phyloP scores from a whole-genome alignment of 805 yeast species.

The Starmerella bombi region DNA sequence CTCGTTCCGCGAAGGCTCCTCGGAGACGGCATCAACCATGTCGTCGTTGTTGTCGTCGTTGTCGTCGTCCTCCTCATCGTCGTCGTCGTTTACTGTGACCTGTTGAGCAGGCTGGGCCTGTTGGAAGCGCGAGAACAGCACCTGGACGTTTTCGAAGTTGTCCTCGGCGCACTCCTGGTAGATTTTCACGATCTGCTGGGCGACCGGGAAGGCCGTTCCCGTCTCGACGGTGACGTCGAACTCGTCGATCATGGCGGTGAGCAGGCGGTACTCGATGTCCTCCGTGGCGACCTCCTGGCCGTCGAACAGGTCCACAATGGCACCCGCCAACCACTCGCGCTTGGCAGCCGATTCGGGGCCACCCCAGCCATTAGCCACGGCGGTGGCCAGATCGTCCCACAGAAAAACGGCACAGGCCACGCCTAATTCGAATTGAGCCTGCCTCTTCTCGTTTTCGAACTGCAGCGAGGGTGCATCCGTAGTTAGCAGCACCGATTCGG shows the following conservation, averaged over 20 bases:
- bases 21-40: constrained; percentile 27
- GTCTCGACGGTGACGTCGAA: constrained; percentile 82
- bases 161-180: constrained; percentile 50
- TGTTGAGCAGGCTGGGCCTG: constrained; percentile 34
- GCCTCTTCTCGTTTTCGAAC: constrained; percentile 44
- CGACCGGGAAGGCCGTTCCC: constrained; percentile 68
- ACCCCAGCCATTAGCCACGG: constrained; percentile 91
- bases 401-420: constrained; percentile 78
- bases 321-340: constrained; percentile 86
- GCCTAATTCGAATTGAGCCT: constrained; percentile 82
- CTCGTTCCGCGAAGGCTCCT: constrained; percentile 34
- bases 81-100: constrained; percentile 40
- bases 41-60: constrained; percentile 36
- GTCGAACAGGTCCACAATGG: constrained; percentile 64
- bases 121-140: constrained; percentile 43
- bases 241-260: constrained; percentile 89
- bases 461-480: constrained; percentile 16
- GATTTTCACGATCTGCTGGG: constrained; percentile 47
- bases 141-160: constrained; percentile 45
- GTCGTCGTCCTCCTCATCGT: constrained; percentile 35
- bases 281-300: constrained; percentile 56
- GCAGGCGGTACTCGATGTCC: constrained; percentile 69
- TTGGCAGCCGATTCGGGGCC: constrained; percentile 84
- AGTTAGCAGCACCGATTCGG: constrained; percentile 11
- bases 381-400: constrained; percentile 81